Evolutionary conservation across 345 rosid genomes (phyloP), one percentile per base, ranked within the genome.

Genomic region (Cochlearia excelsa): DNA sequence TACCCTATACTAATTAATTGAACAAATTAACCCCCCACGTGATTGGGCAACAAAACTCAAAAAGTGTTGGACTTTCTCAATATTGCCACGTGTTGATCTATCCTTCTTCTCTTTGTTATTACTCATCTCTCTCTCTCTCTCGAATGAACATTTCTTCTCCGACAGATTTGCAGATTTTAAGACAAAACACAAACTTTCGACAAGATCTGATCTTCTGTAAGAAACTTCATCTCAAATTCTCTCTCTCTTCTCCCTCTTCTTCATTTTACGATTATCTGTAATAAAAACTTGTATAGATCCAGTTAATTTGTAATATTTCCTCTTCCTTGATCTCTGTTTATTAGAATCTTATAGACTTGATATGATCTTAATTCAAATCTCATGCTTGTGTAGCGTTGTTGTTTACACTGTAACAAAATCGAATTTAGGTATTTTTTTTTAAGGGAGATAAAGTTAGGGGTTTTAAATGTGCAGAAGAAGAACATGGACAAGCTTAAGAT

Each of bases 401-500:
- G 26, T 1, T 34, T 26, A 31, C 30, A 50, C 16, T 7, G 55
- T 38, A 57, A n/a, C 6, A 46, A 54, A 39, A 26, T 46, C n/a
- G 3, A 27, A 30, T 37, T 54, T 68, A 68, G 61, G 61, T 50
- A 4, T 53, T 44, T 42, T 31, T 35, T 51, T 52, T 56, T 9
- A 33, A 48, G 6, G 31, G 46, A 5, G 57, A 47, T 29, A 16
- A 42, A 49, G 1, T 50, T 51, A 2, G 39, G 9, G 10, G 10
- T 56, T 16, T 26, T 16, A 9, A 34, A 10, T 43, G 37, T 57
- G 48, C 34, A 41, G 71, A 50, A 46, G 16, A 10, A 50, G 46
- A 53, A 46, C 0, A 88, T 88, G 92, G 96, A 88, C 65, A 88
- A 80, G 66, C 37, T 78, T 60, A 89, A 86, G 61, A 61, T 89